These are phyloP conservation scores for Santalum album DNA, from an alignment of 164 flowering plant species.

Conservation along the genomic window DNA sequence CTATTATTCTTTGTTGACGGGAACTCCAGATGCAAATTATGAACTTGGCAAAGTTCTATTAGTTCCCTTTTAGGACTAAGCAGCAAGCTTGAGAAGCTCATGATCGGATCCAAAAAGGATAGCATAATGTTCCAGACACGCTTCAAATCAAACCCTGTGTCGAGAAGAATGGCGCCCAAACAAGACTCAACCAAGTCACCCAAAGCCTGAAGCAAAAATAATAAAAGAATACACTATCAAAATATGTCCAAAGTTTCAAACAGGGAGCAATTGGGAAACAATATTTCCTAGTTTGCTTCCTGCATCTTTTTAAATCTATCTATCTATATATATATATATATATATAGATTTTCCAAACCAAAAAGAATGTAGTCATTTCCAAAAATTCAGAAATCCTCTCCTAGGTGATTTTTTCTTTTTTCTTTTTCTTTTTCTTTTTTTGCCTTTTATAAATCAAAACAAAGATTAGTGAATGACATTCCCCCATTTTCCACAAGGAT, in stretches of 20 bases:
- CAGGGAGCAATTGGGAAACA: not conserved
- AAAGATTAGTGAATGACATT: no score
- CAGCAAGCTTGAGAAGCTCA: slow-evolving; percentile 43
- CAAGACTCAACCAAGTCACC: slow-evolving; percentile 95
- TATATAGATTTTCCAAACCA: no score
- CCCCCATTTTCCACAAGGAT: no score
- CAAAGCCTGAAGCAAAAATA: slow-evolving; percentile 52
- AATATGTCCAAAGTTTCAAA: not conserved
- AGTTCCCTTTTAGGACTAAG: slow-evolving; percentile 70
- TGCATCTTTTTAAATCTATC: no score
- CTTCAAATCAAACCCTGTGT: slow-evolving; percentile 65
- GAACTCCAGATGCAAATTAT: slow-evolving; percentile 32
- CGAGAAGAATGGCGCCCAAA: slow-evolving; percentile 81
- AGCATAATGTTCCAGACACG: slow-evolving; percentile 58
- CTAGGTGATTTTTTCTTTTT: no score
- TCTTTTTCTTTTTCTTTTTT: no score
- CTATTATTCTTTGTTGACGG: slow-evolving; percentile 24
- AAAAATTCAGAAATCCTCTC: no score
- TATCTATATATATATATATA: no score
- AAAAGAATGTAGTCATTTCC: no score
- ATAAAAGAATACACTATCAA: not conserved
- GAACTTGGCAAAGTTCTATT: slow-evolving; percentile 66
- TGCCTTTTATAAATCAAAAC: no score
- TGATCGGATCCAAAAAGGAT: slow-evolving; percentile 51
- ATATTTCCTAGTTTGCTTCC: no score